A percentile compares a stretch with the other conserved stretches of the same genome.
phyloP scores from a whole-genome alignment of 1,139 yeast genomes.

The Debaryomycetaceae sp. region DNA sequence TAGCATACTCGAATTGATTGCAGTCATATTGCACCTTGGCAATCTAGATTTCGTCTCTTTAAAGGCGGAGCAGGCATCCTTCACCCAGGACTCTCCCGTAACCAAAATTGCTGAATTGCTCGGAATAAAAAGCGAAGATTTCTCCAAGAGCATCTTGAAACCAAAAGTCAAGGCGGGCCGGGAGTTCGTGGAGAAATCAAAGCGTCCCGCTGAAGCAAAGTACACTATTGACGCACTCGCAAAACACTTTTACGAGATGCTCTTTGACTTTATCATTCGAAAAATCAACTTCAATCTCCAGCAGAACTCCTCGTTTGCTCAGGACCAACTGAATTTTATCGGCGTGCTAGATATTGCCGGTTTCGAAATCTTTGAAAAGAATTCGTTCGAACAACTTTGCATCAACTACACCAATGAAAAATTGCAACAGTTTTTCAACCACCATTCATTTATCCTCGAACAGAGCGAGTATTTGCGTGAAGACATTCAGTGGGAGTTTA shows the following conservation, averaged over 20 bases:
- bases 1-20: constrained; percentile 55
- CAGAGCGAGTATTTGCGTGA: constrained; percentile 92
- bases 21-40: constrained; percentile 78
- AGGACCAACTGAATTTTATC: constrained; percentile 43
- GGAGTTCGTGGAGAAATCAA: constrained; percentile 74
- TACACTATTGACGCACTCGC: constrained; percentile 81
- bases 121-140: constrained; percentile 49
- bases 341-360: constrained; percentile 98
- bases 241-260: constrained; percentile 73
- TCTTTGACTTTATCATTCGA: constrained; percentile 69
- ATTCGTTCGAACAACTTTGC: constrained; percentile 93
- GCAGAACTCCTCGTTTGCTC: constrained; percentile 11
- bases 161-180: constrained; percentile 91
- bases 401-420: constrained; percentile 95
- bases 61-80: constrained; percentile 71
- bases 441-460: constrained; percentile 92
- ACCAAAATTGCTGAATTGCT: constrained; percentile 49
- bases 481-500: constrained; percentile 91
- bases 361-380: constrained; percentile 84
- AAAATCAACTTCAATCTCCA: constrained; percentile 64
- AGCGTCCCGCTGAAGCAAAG: constrained; percentile 71
- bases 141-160: constrained; percentile 47
- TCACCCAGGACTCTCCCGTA: constrained; percentile 45
- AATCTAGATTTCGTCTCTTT: constrained; percentile 66
- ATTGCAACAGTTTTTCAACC: constrained; percentile 93